phyloP scores from a whole-genome alignment of 1,284 basidiomycete species.

The Leccinum griseonigrum region DNA sequence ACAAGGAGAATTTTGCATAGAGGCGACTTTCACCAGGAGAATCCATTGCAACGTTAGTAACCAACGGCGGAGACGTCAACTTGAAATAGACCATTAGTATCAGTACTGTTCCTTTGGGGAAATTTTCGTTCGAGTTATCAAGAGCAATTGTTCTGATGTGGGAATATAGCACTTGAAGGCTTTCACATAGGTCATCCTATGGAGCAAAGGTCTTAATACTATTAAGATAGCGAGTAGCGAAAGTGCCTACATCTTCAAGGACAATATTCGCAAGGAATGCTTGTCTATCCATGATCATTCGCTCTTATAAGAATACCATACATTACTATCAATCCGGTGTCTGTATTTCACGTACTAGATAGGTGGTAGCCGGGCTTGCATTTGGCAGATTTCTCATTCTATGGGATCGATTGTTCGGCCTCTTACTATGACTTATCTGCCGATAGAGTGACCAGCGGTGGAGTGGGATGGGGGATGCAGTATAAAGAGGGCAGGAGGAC shows the following conservation, averaged over 20 bases:
- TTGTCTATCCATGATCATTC: conserved; percentile 49
- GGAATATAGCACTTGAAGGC: conserved; percentile 42
- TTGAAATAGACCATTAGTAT: conserved; percentile 28
- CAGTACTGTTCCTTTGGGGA: conserved; percentile 23
- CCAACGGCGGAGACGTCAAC: conserved; percentile 38
- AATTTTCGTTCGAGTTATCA: conserved; percentile 26
- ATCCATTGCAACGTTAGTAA: conserved; percentile 35
- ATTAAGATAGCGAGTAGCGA: conserved; percentile 14
- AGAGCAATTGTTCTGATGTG: conserved; percentile 43
- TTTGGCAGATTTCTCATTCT: no score
- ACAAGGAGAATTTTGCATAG: conserved; percentile 39
- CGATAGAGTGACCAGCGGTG: no score
- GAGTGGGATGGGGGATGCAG: no score
- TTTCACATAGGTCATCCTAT: conserved; percentile 43
- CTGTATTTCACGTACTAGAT: no score
- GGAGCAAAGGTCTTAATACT: conserved; percentile 4
- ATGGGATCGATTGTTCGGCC: no score
- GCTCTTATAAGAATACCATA: no score
- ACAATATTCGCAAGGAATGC: conserved; percentile 50
- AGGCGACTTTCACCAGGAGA: conserved; percentile 21
- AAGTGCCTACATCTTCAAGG: conserved; percentile 19
- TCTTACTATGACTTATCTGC: no score
- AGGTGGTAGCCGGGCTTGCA: no score
- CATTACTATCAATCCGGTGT: no score
- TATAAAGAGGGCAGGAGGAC: no score